Evolutionary conservation across 129 eudicot species (phyloP).

Genomic region (Escallonia herrerae): DNA sequence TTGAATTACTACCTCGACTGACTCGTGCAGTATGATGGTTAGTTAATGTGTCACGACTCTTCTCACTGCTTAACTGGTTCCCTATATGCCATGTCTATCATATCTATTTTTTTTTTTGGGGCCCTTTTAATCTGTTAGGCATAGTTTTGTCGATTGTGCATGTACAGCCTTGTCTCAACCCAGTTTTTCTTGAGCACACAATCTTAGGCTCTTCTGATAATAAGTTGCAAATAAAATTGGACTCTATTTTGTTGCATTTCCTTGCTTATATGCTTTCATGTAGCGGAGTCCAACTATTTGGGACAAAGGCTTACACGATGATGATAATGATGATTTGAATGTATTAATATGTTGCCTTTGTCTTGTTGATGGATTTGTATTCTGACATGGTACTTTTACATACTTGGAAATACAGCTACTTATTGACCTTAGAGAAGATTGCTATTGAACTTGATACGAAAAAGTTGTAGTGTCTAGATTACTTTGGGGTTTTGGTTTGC

Average conservation of each 20-base stretch:
- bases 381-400: not conserved
- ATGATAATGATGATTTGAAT: too few species aligned
- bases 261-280: not conserved
- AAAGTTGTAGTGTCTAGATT: not conserved
- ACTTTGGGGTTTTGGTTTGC: not conserved
- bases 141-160: not conserved
- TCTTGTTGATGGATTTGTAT: not conserved
- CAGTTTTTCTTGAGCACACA: too few species aligned
- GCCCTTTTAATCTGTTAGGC: not conserved
- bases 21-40: not conserved
- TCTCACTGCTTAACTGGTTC: not conserved
- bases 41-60: not conserved
- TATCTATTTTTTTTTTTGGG: not conserved
- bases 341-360: not conserved
- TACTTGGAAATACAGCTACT: not conserved
- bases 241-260: not conserved
- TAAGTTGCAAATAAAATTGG: not conserved
- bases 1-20: not conserved
- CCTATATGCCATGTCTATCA: not conserved
- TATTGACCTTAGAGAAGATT: not conserved
- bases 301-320: too few species aligned
- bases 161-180: not conserved
- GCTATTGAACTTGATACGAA: not conserved
- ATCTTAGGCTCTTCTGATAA: not conserved
- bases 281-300: not conserved